Conservation (phyloP, 75 land plant species). For the Cunninghamia lanceolata region DNA sequence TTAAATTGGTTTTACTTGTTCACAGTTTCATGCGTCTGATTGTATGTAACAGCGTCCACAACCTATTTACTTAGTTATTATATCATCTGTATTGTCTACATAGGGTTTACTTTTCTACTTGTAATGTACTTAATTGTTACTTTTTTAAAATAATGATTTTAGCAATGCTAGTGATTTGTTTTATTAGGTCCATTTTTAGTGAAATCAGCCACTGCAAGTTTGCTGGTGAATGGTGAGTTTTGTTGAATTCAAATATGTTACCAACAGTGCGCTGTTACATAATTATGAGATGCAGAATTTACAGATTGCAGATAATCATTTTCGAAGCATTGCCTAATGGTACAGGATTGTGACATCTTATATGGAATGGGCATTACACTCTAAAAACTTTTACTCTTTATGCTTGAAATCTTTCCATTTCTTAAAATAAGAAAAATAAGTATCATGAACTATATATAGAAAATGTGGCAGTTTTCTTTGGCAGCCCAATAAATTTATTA, state of each 20-base stretch:
- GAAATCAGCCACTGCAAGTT: neutral
- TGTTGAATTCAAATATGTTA: neutral
- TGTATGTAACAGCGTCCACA: neutral
- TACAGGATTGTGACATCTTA: neutral
- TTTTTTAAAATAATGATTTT: too few species aligned
- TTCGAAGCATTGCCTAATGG: neutral
- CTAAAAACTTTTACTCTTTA: neutral
- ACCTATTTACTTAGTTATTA: too few species aligned
- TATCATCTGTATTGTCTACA: too few species aligned
- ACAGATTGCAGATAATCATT: neutral
- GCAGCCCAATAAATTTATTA: neutral
- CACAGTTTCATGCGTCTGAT: neutral
- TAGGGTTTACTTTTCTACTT: too few species aligned
- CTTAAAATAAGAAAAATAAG: neutral
- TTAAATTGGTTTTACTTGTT: neutral
- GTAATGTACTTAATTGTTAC: too few species aligned
- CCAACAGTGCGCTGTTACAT: neutral
- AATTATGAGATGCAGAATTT: neutral
- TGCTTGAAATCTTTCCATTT: neutral
- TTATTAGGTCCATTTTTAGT: neutral
- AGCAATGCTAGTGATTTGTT: too few species aligned
- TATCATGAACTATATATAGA: neutral
- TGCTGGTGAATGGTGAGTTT: neutral
- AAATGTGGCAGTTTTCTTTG: neutral
- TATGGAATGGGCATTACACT: neutral